Evolutionary conservation across 1,284 basidiomycete species (phyloP), one percentile per base, ranked within the genome.

Genomic region (Tilletia horrida): DNA sequence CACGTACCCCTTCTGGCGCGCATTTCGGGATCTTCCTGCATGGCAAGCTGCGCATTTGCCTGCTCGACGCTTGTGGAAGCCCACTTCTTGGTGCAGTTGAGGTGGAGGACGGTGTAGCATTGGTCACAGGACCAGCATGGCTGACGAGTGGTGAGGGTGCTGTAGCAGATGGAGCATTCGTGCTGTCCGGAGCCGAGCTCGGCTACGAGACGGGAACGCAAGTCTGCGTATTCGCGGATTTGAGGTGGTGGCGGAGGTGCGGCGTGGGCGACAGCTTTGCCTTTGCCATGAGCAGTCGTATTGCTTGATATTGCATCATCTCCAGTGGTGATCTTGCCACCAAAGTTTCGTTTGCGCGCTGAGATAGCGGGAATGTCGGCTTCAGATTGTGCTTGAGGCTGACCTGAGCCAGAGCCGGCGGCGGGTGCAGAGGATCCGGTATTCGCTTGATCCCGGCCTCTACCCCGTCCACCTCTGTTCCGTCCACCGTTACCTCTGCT

Each of bases 101-200:
- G 68, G 55, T 81, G 80, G 1, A 81, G 67, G 1, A 81, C 79
- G 7, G 76, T 69, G 67, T 75, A 72, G 71, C 80, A 81, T 59
- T 79, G 73, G 4, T 74, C 66, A 63, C 80, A 81, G 1, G 76
- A 78, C 80, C 80, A 81, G 13, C 73, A 69, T 18, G 77, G 69
- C 47, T 76, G 70, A 23, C 72, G 73, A 3, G 70, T 75, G 2
- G 74, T 72, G 44, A 81, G 71, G 50, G 75, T 71, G 61, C 69
- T 74, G 72, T 77, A 81, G 74, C 80, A 81, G 59, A 81, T 75
- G 27, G 69, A 66, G 67, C 80, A 81, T 66, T 81, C 80, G 72
- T 81, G 80, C 29, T 75, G 69, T 13, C 76, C 77, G 2, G 71
- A 68, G 1, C 73, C 67, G n/a, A 81, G 73, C 64, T 81, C 80